Evolutionary conservation across 2,329 filamentous ascomycete species (phyloP).

Genomic region (Aspergillus sp.): DNA sequence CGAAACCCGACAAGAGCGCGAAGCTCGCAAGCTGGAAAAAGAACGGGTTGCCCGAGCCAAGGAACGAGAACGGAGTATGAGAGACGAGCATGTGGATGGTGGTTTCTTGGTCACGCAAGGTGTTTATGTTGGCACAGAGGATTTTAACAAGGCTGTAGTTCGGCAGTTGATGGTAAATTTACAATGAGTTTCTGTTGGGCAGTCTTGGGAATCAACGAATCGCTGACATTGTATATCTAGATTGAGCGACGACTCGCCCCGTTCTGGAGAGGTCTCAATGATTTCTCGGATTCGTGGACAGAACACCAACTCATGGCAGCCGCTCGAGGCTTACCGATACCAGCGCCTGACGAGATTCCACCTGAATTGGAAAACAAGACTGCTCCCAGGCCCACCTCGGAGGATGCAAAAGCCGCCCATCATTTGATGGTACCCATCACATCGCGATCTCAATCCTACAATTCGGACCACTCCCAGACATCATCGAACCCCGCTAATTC

Average conservation of each 20-base stretch:
- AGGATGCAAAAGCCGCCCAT: constrained; percentile 52
- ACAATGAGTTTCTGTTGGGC: not conserved
- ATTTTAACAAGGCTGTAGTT: constrained; percentile 84
- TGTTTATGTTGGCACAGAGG: constrained; percentile 84
- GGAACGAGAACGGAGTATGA: constrained; percentile 84
- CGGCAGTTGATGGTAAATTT: constrained; percentile 75
- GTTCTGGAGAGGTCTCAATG: constrained; percentile 90
- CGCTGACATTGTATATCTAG: constrained; percentile 44
- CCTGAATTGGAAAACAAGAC: constrained; percentile 56
- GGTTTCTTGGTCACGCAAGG: constrained; percentile 92
- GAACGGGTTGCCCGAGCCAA: constrained; percentile 69
- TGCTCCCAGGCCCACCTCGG: constrained; percentile 39
- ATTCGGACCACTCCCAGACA: constrained; percentile 64
- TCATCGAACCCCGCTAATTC: constrained; percentile 59
- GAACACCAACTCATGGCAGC: constrained; percentile 93
- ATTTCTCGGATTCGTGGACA: constrained; percentile 82
- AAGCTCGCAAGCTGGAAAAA: constrained; percentile 75
- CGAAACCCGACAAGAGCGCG: constrained; percentile 86
- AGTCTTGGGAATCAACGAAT: not conserved
- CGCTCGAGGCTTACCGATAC: constrained; percentile 74
- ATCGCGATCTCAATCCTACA: constrained; percentile 67
- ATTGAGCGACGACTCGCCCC: constrained; percentile 88
- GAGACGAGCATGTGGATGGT: constrained; percentile 87
- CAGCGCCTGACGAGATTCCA: constrained; percentile 74
- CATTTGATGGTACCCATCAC: constrained; percentile 73